phyloP scores from a whole-genome alignment of 257 asterid species.

The Schizonepeta tenuifolia region DNA sequence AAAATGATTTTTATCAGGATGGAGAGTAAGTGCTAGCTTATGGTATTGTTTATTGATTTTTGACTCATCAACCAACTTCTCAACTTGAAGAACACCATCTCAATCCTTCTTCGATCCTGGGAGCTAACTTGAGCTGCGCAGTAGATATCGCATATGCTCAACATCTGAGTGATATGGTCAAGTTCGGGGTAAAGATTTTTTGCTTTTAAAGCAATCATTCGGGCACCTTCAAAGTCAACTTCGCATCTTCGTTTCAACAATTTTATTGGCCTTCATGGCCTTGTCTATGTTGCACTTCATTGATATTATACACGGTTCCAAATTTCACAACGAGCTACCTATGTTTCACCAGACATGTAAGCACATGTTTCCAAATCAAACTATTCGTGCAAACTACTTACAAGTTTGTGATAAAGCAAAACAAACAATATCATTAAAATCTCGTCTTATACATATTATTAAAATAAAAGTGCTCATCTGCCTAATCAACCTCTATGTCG shows the following conservation, averaged over 20 bases:
- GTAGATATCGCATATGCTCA: constrained; percentile 61
- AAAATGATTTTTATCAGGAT: constrained; percentile 69
- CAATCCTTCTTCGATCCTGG: constrained; percentile 64
- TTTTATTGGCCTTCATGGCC: constrained; percentile 62
- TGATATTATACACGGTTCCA: constrained; percentile 12
- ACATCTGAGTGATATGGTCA: constrained; percentile 58
- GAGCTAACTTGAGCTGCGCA: constrained; percentile 53
- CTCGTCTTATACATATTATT: no score
- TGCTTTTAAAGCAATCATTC: constrained; percentile 55
- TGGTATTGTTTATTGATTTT: constrained; percentile 66
- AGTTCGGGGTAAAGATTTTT: constrained; percentile 61
- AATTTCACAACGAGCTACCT: constrained; percentile 10
- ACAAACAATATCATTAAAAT: no score
- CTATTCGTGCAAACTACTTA: constrained; percentile 18
- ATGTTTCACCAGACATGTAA: not conserved
- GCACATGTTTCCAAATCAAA: constrained; percentile 1
- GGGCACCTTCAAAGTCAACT: constrained; percentile 66
- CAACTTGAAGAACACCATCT: constrained; percentile 66
- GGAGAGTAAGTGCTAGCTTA: constrained; percentile 62
- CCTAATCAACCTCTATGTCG: no score
- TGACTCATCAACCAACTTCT: constrained; percentile 47
- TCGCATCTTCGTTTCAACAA: constrained; percentile 67
- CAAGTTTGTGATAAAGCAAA: not conserved
- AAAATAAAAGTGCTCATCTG: no score
- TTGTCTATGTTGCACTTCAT: constrained; percentile 81